A percentile compares a stretch with the other conserved stretches of the same genome.
These are phyloP conservation scores for Lotmaria passim DNA, from an alignment of 208 protist genomes.

Conservation along the genomic window DNA sequence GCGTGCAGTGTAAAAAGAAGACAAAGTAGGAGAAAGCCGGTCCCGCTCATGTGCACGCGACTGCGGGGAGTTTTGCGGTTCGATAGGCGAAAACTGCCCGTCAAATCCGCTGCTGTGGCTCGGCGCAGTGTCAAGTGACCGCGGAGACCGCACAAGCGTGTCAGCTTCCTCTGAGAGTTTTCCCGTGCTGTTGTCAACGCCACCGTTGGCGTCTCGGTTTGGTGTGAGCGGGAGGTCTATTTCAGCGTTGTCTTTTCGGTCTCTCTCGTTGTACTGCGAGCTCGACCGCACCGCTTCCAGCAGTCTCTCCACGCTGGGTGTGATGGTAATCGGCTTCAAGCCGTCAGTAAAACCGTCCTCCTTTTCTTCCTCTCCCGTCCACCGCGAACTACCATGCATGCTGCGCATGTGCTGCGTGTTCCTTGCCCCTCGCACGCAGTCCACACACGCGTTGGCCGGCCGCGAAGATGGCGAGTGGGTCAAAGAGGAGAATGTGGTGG, in stretches of 20 bases:
- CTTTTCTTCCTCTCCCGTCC: no score
- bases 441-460: no score
- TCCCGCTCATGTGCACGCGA: constrained; percentile 5
- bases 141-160: no score
- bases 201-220: neutral
- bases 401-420: neutral
- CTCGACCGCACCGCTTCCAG: constrained; percentile 9
- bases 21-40: neutral
- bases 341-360: neutral
- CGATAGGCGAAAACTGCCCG: constrained; percentile 6
- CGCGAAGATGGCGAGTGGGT: constrained; percentile 10
- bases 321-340: constrained; percentile 7
- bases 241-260: neutral
- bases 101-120: constrained; percentile 5
- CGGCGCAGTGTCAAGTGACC: no score
- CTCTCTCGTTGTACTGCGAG: neutral
- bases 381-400: neutral
- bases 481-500: constrained; percentile 13
- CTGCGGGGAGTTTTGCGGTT: neutral
- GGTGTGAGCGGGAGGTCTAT: neutral
- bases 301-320: constrained; percentile 13
- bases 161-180: neutral
- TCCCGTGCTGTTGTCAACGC: no score
- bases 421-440: neutral
- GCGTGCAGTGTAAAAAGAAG: constrained; percentile 19